Percentiles rank a stretch among this genome's conserved stretches.
Evolutionary conservation across 805 yeast genomes (phyloP).

Genomic region (Ogataea paraovalis): DNA sequence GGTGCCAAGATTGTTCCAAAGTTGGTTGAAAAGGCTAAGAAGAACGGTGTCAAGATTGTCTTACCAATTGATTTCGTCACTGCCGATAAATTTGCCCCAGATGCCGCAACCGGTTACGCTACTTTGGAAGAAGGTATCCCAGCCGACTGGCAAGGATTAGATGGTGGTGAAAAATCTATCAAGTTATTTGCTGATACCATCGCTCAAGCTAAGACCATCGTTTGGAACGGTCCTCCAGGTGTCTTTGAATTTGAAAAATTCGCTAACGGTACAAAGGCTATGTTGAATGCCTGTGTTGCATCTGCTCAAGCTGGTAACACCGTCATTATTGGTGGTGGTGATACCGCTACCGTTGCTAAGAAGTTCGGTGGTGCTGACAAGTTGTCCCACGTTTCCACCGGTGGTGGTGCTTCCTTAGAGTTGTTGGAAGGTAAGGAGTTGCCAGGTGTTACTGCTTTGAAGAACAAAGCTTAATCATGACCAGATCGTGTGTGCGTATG

Average conservation of each 20-base stretch:
- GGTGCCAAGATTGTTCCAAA: slow-evolving; percentile 95
- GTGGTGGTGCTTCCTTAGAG: slow-evolving; percentile 99
- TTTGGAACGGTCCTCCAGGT: slow-evolving; percentile 99
- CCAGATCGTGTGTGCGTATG: not conserved
- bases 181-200: slow-evolving; percentile 78
- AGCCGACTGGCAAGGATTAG: slow-evolving; percentile 93
- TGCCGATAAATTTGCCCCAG: slow-evolving; percentile 90
- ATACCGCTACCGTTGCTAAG: slow-evolving; percentile 98
- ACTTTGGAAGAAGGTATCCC: slow-evolving; percentile 91
- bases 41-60: slow-evolving; percentile 87
- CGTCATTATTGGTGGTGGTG: slow-evolving; percentile 99
- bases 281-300: slow-evolving; percentile 83
- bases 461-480: slow-evolving; percentile 13
- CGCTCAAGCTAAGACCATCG: slow-evolving; percentile 92
- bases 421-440: slow-evolving; percentile 97
- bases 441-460: slow-evolving; percentile 76
- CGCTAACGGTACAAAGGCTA: slow-evolving; percentile 85
- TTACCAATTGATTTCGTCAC: slow-evolving; percentile 95
- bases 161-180: slow-evolving; percentile 87
- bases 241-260: slow-evolving; percentile 95
- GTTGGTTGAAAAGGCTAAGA: slow-evolving; percentile 93
- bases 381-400: slow-evolving; percentile 97
- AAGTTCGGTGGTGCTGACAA: slow-evolving; percentile 95
- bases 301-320: slow-evolving; percentile 87
- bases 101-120: slow-evolving; percentile 82